Evolutionary conservation across 2,329 filamentous ascomycete genomes (phyloP).

Genomic region (Penicillium sp.): DNA sequence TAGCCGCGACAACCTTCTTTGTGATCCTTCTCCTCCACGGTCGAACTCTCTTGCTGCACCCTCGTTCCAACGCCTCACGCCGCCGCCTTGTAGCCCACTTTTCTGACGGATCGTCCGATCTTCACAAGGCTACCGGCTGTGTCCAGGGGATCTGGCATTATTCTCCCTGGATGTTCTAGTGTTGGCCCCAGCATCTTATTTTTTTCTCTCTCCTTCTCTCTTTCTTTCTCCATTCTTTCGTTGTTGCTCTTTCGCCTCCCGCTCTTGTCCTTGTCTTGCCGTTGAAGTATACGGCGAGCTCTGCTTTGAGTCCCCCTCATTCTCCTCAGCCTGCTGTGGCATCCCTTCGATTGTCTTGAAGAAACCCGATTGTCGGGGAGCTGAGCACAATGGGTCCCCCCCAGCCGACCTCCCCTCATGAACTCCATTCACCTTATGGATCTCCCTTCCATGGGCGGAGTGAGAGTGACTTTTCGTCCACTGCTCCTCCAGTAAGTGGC

Average conservation of each 20-base stretch:
- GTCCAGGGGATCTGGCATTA: slow-evolving; percentile 18
- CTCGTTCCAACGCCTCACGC: not conserved
- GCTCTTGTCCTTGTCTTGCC: not conserved
- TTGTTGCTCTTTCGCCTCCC: not conserved
- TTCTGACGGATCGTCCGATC: slow-evolving; percentile 7
- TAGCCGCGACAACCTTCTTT: slow-evolving; percentile 5
- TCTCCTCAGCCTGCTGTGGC: not conserved
- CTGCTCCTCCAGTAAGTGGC: slow-evolving; percentile 5
- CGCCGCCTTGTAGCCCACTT: slow-evolving; percentile 1
- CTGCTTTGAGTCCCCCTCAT: not conserved
- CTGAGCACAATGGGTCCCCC: slow-evolving; percentile 23
- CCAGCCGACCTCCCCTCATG: slow-evolving; percentile 23
- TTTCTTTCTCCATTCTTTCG: not conserved
- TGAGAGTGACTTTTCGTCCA: slow-evolving; percentile 11
- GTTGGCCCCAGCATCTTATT: not conserved
- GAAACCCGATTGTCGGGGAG: slow-evolving; percentile 12
- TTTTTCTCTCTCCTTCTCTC: not conserved
- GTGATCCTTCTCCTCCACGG: not conserved
- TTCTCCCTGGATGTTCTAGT: slow-evolving; percentile 17
- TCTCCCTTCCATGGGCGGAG: slow-evolving; percentile 21
- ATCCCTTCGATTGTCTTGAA: slow-evolving; percentile 1
- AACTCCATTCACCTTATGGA: slow-evolving; percentile 18
- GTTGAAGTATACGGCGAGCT: not conserved
- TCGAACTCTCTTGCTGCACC: not conserved
- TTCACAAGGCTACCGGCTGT: slow-evolving; percentile 10